Evolutionary conservation across 768 basidiomycete species (phyloP), one percentile per base, ranked within the genome.

Genomic region (Suillus subluteus): DNA sequence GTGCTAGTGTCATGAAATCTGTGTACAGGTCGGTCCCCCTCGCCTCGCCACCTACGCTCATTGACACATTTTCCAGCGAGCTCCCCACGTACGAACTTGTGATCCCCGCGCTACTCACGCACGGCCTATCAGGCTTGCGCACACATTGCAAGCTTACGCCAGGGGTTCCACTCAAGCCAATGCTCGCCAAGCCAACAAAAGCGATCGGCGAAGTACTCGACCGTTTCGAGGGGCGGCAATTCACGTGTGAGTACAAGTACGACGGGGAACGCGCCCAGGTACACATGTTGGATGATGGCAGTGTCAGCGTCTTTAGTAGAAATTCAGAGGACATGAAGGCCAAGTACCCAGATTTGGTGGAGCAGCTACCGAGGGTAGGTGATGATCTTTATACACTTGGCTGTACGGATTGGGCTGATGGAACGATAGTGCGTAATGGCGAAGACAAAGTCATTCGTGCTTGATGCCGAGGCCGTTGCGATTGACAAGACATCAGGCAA

Each of bases 301-400:
- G 83, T 5, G 89, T 99, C 23, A 86, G 87, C n/a, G 90, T 99
- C 52, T 99, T 98, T 79, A 96, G 95, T 76, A 83, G 98, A 65
- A 99, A 99, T 78, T 98, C 96, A 32, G 98, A 99, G 78, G 96
- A 99, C 71, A 99, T 99, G 98, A 96, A 92, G 76, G 95, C 95
- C 77, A 99, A 99, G 75, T 99, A 99, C 80, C 98, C 98, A 0
- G 98, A 99, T 81, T 83, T 99, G n/a, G 88, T 98, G 13, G 94
- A 95, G 67, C 96, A 98, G 74, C 83, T 98, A 23, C 95, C 96
- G 6, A 86, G 86, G 59, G 97, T 96, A 66, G 58, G 82, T 73
- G 11, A 44, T 65, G 11, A 43, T 54, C n/a, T 15, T 63, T 11
- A 52, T 66, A 62, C 9, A 11, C 4, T 9, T 18, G 21, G 7